Percentiles rank a stretch among this genome's conserved stretches.
Conservation (phyloP, 805 yeast species). For the Sporopachydermia quercuum region DNA sequence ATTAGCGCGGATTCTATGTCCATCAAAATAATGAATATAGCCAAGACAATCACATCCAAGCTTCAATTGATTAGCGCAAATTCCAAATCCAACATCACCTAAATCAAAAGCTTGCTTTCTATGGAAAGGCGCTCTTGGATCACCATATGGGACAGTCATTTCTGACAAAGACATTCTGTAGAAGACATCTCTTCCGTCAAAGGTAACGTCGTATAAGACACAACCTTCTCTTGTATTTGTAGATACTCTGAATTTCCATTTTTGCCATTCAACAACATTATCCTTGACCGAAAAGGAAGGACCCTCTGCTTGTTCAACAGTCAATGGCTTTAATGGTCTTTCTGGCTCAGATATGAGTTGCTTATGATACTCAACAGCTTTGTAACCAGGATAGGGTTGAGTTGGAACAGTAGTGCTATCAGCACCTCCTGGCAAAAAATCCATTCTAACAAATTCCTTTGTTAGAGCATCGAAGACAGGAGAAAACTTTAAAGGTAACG, state of each 20-base stretch:
- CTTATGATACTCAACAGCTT: constrained; percentile 59
- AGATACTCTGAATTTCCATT: constrained; percentile 65
- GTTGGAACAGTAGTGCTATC: constrained; percentile 45
- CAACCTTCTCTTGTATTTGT: constrained; percentile 68
- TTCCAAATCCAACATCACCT: constrained; percentile 78
- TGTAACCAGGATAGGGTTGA: constrained; percentile 42
- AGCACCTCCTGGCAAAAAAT: constrained; percentile 55
- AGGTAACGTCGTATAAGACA: constrained; percentile 54
- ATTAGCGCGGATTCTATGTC: constrained; percentile 34
- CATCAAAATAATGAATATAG: constrained; percentile 59
- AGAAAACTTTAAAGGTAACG: constrained; percentile 58
- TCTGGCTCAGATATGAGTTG: constrained; percentile 40
- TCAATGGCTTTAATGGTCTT: constrained; percentile 50
- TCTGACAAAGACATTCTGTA: constrained; percentile 62
- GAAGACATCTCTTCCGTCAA: constrained; percentile 63
- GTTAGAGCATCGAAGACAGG: constrained; percentile 57
- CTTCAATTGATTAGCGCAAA: constrained; percentile 47
- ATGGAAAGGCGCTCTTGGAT: constrained; percentile 71
- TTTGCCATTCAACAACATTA: constrained; percentile 60
- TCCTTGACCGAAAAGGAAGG: constrained; percentile 43
- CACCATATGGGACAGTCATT: constrained; percentile 84
- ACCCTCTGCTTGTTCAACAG: constrained; percentile 64
- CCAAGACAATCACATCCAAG: constrained; percentile 80
- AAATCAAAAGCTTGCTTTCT: constrained; percentile 79
- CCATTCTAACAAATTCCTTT: constrained; percentile 51